These are phyloP conservation scores for Aphanomyces euteiches DNA, from an alignment of 352 stramenopile genomes.

Conservation along the genomic window DNA sequence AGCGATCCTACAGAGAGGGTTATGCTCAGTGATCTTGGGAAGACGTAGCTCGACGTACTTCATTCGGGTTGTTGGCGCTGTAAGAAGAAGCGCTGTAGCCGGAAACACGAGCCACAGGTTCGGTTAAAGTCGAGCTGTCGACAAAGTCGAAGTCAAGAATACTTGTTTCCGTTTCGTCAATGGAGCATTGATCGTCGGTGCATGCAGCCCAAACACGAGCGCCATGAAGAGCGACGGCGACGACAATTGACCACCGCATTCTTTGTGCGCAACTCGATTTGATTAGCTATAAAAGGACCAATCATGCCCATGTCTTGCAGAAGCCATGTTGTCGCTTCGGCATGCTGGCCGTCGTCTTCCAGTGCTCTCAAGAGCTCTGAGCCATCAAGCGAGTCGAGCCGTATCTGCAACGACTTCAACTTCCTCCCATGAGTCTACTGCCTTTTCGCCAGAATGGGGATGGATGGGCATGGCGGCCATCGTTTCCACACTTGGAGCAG, in stretches of 20 bases:
- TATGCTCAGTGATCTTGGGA: too few relatives aligned
- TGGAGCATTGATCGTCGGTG: background rate
- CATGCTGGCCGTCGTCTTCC: too few relatives aligned
- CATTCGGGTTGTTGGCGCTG: conserved; percentile 64
- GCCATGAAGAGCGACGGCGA: too few relatives aligned
- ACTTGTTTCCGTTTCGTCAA: background rate
- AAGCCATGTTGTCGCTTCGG: too few relatives aligned
- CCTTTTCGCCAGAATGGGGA: background rate
- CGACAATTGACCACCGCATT: too few relatives aligned
- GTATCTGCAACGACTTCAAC: background rate
- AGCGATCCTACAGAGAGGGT: conserved; percentile 62
- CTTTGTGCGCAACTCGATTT: too few relatives aligned
- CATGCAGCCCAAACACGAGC: background rate
- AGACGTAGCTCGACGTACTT: conserved; percentile 31
- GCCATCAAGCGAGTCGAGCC: too few relatives aligned
- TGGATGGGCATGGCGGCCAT: conserved; percentile 2
- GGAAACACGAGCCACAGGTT: conserved; percentile 8
- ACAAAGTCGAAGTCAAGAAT: background rate
- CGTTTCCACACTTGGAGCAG: background rate
- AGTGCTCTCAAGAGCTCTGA: too few relatives aligned
- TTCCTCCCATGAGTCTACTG: too few relatives aligned
- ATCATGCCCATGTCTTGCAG: too few relatives aligned
- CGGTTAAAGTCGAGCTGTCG: conserved; percentile 7
- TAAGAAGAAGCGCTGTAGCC: conserved; percentile 37
- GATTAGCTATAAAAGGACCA: too few relatives aligned